Evolutionary conservation across 305 asterid genomes (phyloP), one percentile per base, ranked within the genome.

Genomic region (Solanum chacoense): DNA sequence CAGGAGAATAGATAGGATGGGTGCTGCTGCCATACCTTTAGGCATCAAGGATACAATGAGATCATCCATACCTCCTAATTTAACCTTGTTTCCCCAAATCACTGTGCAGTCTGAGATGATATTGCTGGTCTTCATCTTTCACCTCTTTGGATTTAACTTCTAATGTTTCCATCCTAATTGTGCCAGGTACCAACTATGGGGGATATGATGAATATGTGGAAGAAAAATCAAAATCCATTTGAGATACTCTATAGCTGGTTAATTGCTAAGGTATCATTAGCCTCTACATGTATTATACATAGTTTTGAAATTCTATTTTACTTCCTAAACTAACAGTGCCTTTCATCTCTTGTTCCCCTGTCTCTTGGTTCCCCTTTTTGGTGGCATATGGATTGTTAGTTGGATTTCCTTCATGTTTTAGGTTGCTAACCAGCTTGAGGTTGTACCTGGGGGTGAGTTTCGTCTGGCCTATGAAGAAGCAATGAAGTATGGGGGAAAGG

Each of bases 401-500:
- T n/a, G 40, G 86, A 11, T 87, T 89, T 91, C 72, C 22, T 80
- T 89, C 85, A 35, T 78, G 84, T 88, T 73, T 69, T 87, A 97
- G 99, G 97, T 96, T 89, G 98, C 98, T 87, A 93, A 93, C 92
- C 90, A 93, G 91, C 98, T 94, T 87, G 98, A 93, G 93, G 98
- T 96, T 91, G 85, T 96, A 45, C 99, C 99, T 10, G 99, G 99
- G 84, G 98, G 95, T 45, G 99, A 97, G 93, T 97, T 97, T 89
- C 99, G 98, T 89, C 97, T 94, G 88, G 99, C 96, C 85, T 96
- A 91, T 91, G 99, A 96, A 77, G 98, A 94, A 93, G 99, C 99
- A 75, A 93, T 89, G 94, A 96, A 96, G 88, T 96, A 96, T 90
- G 99, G 97, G 28, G 99, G 96, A 88, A 97, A 91, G 92, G 98